Evolutionary conservation across 306 rosid genomes (phyloP).

Genomic region (Corylus heterophylla): DNA sequence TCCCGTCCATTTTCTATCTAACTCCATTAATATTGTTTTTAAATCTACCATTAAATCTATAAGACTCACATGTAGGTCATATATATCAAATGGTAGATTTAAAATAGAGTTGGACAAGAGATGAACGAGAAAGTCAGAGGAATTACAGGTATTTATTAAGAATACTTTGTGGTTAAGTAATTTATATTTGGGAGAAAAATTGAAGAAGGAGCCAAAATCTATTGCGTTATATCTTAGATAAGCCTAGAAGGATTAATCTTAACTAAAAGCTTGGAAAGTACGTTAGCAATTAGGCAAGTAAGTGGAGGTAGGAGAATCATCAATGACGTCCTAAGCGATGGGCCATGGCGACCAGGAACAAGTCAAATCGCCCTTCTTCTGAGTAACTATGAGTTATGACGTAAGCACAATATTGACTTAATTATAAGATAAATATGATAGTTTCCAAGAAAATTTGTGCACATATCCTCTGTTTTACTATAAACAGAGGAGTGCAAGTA

Average conservation of each 20-base stretch:
- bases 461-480: background rate
- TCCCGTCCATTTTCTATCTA: too few relatives aligned
- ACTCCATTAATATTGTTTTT: too few relatives aligned
- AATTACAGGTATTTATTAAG: too few relatives aligned
- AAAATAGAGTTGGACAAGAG: too few relatives aligned
- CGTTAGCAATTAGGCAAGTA: background rate
- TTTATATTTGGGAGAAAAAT: background rate
- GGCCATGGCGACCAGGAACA: conserved; percentile 15
- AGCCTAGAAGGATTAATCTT: background rate
- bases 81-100: too few relatives aligned
- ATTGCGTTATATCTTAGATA: background rate
- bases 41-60: too few relatives aligned
- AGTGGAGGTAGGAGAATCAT: background rate
- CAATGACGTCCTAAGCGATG: conserved; percentile 19
- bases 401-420: conserved; percentile 4
- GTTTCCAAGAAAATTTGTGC: background rate
- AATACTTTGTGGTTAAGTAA: too few relatives aligned
- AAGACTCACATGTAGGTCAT: too few relatives aligned
- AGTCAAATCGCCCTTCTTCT: background rate
- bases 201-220: too few relatives aligned
- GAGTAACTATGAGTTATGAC: background rate
- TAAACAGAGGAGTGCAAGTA: background rate
- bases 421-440: too few relatives aligned
- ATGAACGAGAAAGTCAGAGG: too few relatives aligned
- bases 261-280: conserved; percentile 8